Evolutionary conservation across 495 filamentous ascomycete species (phyloP), one percentile per base, ranked within the genome.

Genomic region (Penicillium ochrochloron): DNA sequence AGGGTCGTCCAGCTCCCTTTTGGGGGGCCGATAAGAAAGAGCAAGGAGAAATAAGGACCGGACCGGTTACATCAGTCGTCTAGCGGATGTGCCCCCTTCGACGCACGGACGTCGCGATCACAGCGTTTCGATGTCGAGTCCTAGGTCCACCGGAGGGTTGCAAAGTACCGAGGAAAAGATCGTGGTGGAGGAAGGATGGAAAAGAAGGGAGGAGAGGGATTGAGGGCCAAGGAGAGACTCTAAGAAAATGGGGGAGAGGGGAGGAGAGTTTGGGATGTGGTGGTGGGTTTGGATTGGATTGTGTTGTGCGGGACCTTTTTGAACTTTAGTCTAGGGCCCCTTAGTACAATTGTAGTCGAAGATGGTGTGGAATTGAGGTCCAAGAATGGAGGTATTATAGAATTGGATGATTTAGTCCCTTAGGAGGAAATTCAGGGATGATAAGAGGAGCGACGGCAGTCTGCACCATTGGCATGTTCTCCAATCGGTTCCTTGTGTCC

Each of bases 11-110:
- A 59, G 65, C 44, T 57, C 66, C 60, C 62, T 48, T 11, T 66
- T 63, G 68, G 65, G 65, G 64, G 66, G 63, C 69, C 60, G 70
- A 70, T 69, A 48, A 61, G 71, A 52, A 52, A 62, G 67, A 69
- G 69, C 63, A 72, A 75, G 64, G 62, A 64, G 66, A 70, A 70
- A 31, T 35, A 58, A 63, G 64, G 66, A 70, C 69, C 66, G 64
- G 72, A 69, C 75, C 75, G 72, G 72, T 78, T 73, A 74, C 74
- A 76, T 79, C 72, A 73, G 71, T 73, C 73, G 74, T 66, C 65
- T 37, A 70, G 57, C 55, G 48, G 39, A 58, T 53, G 61, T 50
- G 46, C 37, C 46, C 46, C 62, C 48, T 64, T 51, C 11, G 57
- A 64, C 61, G 67, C 60, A 66, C 67, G 64, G 63, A 62, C 66